phyloP scores from a whole-genome alignment of 495 filamentous ascomycete species.

The Lasiosphaeria ovina region DNA sequence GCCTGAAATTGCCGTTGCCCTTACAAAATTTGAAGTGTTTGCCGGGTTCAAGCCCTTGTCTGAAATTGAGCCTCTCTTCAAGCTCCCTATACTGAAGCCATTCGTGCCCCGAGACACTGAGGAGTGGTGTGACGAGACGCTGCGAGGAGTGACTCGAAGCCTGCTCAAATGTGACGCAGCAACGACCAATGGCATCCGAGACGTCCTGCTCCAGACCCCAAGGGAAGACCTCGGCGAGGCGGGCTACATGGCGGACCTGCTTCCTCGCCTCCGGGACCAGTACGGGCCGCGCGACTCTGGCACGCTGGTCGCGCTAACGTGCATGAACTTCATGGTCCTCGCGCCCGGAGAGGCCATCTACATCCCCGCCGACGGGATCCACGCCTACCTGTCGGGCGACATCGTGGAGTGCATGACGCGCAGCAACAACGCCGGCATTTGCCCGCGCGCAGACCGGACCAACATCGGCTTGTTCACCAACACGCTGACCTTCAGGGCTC shows the following conservation, averaged over 20 bases:
- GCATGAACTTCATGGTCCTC: constrained; percentile 73
- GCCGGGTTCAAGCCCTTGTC: constrained; percentile 68
- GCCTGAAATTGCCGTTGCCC: constrained; percentile 75
- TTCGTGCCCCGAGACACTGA: constrained; percentile 47
- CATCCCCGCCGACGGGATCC: constrained; percentile 75
- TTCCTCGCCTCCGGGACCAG: constrained; percentile 64
- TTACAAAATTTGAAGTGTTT: constrained; percentile 77
- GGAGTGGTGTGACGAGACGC: constrained; percentile 56
- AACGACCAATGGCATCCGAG: constrained; percentile 49
- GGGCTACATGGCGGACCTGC: constrained; percentile 58
- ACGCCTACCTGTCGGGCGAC: constrained; percentile 75
- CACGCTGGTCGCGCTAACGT: constrained; percentile 61
- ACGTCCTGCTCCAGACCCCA: constrained; percentile 48
- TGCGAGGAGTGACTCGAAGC: constrained; percentile 58
- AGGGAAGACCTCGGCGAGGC: constrained; percentile 40
- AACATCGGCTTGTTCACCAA: constrained; percentile 60
- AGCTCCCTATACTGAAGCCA: constrained; percentile 41
- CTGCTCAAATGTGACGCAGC: constrained; percentile 56
- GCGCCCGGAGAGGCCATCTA: constrained; percentile 65
- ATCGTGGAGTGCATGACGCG: constrained; percentile 87
- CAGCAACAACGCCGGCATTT: constrained; percentile 76
- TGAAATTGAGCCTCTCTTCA: constrained; percentile 60
- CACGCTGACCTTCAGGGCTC: constrained; percentile 61
- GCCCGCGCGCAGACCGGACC: constrained; percentile 61
- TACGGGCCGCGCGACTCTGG: constrained; percentile 60